These are phyloP conservation scores for Pestalotiopsis fici DNA, from an alignment of 2,329 filamentous ascomycete genomes.

Conservation along the genomic window DNA sequence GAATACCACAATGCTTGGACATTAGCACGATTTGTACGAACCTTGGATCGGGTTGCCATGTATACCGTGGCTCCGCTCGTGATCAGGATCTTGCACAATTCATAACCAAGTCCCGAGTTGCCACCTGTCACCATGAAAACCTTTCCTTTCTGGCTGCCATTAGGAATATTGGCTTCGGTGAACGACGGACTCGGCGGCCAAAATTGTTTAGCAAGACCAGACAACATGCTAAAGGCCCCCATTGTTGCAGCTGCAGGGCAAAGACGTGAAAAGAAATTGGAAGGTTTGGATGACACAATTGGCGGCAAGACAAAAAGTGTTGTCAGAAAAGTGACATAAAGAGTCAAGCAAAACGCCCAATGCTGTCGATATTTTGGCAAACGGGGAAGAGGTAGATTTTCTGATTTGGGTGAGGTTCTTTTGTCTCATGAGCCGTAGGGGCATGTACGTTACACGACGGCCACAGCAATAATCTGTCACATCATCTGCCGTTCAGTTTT, in stretches of 20 bases:
- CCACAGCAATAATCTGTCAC: too few species aligned
- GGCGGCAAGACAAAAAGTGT: background rate
- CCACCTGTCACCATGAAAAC: constrained; percentile 23
- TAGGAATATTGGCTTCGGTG: constrained; percentile 11
- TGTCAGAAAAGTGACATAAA: too few species aligned
- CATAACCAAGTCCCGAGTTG: constrained; percentile 20
- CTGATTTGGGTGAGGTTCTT: too few species aligned
- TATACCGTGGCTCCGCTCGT: constrained; percentile 7
- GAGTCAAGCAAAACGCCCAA: too few species aligned
- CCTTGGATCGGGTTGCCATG: constrained; percentile 3
- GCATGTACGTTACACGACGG: too few species aligned
- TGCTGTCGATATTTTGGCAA: too few species aligned
- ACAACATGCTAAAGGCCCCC: background rate
- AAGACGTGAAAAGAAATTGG: too few species aligned
- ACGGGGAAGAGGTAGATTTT: too few species aligned
- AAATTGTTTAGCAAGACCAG: background rate
- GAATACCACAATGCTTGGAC: background rate
- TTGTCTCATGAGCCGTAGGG: too few species aligned
- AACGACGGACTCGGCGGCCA: constrained; percentile 6
- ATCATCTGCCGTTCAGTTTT: too few species aligned
- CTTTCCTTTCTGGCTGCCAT: constrained; percentile 13
- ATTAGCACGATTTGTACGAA: too few species aligned
- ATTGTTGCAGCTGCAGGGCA: too few species aligned
- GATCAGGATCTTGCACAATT: constrained; percentile 15
- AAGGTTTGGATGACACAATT: background rate